A percentile compares a stretch with the other conserved stretches of the same genome.
Conservation (phyloP, 106 monocot genomes). For the Agapanthus africanus region DNA sequence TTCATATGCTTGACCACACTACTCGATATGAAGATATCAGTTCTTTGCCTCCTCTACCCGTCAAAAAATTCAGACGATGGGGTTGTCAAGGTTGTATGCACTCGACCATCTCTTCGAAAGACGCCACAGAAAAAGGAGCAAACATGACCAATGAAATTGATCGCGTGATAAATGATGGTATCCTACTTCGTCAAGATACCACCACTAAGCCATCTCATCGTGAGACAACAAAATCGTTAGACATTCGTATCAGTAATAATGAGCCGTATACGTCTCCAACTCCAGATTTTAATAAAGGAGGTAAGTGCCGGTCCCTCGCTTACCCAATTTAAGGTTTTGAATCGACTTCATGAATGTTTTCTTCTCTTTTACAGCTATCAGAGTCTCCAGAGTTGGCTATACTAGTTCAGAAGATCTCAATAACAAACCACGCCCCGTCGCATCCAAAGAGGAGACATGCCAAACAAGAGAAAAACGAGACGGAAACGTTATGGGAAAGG, state of each 20-base stretch:
- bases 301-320: conserved; percentile 6
- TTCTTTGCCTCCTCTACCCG: conserved; percentile 34
- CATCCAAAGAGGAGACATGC: not conserved
- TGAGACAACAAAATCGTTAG: conserved; percentile 1
- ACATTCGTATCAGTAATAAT: conserved; percentile 6
- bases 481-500: not conserved
- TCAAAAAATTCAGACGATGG: conserved; percentile 68
- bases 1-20: conserved; percentile 13
- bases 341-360: not conserved
- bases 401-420: not conserved
- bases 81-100: conserved; percentile 50
- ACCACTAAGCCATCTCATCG: conserved; percentile 8
- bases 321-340: not conserved
- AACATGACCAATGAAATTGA: conserved; percentile 6
- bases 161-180: conserved; percentile 12
- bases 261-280: conserved; percentile 1
- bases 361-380: conserved; percentile 15
- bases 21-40: conserved; percentile 15
- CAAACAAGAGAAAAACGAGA: not conserved
- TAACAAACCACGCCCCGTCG: conserved; percentile 3
- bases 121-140: conserved; percentile 11
- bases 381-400: conserved; percentile 4
- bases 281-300: conserved; percentile 12
- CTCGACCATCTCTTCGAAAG: conserved; percentile 13
- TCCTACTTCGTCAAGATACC: conserved; percentile 10